phyloP scores from a whole-genome alignment of 2,329 filamentous ascomycete genomes.

The Lasiodiplodia sp. region DNA sequence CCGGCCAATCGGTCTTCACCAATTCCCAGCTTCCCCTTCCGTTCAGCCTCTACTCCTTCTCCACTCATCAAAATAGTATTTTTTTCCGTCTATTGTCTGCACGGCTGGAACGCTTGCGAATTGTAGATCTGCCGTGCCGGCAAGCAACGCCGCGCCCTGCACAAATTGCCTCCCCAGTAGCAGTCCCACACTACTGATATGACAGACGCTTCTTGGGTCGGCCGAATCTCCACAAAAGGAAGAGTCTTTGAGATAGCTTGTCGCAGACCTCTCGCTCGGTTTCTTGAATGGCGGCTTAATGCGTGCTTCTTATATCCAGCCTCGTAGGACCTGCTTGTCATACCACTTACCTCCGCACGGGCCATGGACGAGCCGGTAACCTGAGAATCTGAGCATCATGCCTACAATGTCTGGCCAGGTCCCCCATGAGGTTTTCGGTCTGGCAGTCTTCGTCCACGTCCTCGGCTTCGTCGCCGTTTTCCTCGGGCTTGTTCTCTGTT shows the following conservation, averaged over 20 bases:
- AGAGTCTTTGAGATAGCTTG: constrained; percentile 9
- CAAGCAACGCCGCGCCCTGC: constrained; percentile 4
- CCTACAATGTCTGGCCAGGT: constrained; percentile 9
- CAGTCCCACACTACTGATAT: neutral
- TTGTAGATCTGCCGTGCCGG: constrained; percentile 11
- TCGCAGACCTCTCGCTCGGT: neutral
- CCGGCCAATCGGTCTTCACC: constrained; percentile 2
- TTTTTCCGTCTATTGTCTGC: neutral
- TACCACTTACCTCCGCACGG: neutral
- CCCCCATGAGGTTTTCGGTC: constrained; percentile 11
- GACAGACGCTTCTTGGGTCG: neutral
- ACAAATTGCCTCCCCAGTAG: neutral
- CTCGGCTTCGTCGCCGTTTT: constrained; percentile 9
- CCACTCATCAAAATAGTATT: neutral
- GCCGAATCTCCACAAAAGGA: constrained; percentile 2
- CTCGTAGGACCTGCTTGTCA: neutral
- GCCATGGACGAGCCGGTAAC: neutral
- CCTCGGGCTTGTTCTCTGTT: constrained; percentile 15
- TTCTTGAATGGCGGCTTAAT: constrained; percentile 4
- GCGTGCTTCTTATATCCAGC: neutral
- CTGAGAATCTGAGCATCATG: neutral
- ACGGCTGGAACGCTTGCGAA: constrained; percentile 3
- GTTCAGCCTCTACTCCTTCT: neutral
- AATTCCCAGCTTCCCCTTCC: constrained; percentile 13
- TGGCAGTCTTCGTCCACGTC: constrained; percentile 7